Conservation (phyloP, 208 protist species). For the Acanthamoeba castellanii region DNA sequence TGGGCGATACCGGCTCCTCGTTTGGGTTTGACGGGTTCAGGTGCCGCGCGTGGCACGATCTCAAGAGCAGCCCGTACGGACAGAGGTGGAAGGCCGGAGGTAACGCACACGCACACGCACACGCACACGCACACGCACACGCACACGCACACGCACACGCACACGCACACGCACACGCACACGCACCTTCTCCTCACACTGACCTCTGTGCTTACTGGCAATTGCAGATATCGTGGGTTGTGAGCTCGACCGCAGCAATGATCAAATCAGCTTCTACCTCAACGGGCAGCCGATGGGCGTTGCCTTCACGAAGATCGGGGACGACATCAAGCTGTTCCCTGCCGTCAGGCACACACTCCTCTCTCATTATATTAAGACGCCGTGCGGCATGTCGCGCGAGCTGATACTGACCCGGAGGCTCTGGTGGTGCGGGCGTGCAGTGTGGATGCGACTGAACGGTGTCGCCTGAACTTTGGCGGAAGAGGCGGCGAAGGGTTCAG, state of each 20-base stretch:
- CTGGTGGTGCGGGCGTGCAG: not conserved
- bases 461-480: not conserved
- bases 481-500: not conserved
- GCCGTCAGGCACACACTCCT: not conserved
- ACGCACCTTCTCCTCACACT: not conserved
- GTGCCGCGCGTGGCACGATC: not conserved
- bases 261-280: conserved; percentile 21
- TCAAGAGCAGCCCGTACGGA: not conserved
- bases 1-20: not conserved
- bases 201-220: too few species aligned
- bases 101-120: not conserved
- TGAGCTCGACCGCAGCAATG: not conserved
- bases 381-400: not conserved
- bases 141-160: too few species aligned
- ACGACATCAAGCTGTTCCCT: not conserved
- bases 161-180: too few species aligned
- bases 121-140: not conserved
- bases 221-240: too few species aligned
- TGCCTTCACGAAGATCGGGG: not conserved
- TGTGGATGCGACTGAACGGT: not conserved
- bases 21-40: not conserved
- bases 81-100: conserved; percentile 6
- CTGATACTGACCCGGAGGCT: not conserved
- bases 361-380: not conserved
- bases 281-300: not conserved